Percentiles rank a stretch among this genome's conserved stretches.
phyloP scores from a whole-genome alignment of 176 grass and related monocot genomes.

The Avena atlantica region DNA sequence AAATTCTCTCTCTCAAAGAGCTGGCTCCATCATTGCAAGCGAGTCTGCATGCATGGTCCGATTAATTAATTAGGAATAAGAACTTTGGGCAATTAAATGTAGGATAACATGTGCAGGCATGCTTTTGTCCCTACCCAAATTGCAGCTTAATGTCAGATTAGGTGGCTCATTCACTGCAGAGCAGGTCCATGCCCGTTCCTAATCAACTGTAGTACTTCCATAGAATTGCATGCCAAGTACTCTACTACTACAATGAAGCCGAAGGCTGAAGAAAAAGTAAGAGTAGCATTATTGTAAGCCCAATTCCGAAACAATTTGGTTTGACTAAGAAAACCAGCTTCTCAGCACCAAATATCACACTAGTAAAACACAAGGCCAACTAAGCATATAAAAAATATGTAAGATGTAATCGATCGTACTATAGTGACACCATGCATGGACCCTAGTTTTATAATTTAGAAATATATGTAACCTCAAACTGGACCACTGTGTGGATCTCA shows the following conservation, averaged over 20 bases:
- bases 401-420: no score
- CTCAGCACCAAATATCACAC: no score
- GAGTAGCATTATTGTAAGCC: no score
- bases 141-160: neutral
- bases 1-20: conserved; percentile 34
- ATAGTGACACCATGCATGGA: no score
- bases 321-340: no score
- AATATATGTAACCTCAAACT: neutral
- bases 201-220: neutral
- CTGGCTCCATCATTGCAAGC: conserved; percentile 46
- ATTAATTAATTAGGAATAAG: neutral
- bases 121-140: neutral
- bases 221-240: no score
- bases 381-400: no score
- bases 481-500: neutral
- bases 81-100: conserved; percentile 13
- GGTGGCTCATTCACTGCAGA: neutral
- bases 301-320: no score
- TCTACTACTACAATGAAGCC: no score
- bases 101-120: conserved; percentile 23
- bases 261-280: no score
- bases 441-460: no score
- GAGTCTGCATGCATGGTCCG: conserved; percentile 34
- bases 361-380: no score
- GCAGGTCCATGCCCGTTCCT: neutral